Evolutionary conservation across 306 rosid genomes (phyloP), one percentile per base, ranked within the genome.

Genomic region (Ziziphus jujuba): DNA sequence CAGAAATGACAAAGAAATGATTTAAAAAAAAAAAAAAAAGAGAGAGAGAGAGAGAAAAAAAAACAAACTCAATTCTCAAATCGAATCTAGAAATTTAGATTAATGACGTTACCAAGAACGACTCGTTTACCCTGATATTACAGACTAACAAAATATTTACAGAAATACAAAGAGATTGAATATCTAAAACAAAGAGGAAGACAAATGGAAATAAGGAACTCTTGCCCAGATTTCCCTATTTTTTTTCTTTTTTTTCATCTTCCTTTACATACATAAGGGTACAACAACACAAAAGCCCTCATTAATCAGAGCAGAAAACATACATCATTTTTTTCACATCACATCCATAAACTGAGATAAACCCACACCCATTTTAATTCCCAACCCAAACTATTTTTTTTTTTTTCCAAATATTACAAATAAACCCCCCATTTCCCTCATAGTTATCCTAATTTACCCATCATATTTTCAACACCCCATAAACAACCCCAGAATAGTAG

Each of bases 221-320:
- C 73, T 60, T 6, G 75, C 77, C 61, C 68, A 71, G 33, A 34
- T 59, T 63, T 71, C 17, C 38, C 77, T 79, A 77, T 59, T 28
- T 53, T 70, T 58, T 59, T 35, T 77, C 81, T 79, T 59, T 28
- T 53, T 70, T 58, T 59, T 35, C 15, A 62, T 28, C 58, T 56
- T 55, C 21, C 70, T 81, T 85, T 72, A 81, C 80, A 15, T 14
- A 79, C 84, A 77, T 54, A 58, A 77, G 74, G 80, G 70, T 65
- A 48, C 68, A 63, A 48, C 68, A 63, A 55, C 33, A 59, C 25
- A 40, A 49, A 5, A 22, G 31, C 47, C 20, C 59, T 44, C 16
- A 40, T 64, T 69, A 44, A 74, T 10, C 71, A 67, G 56, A 70
- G 83, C 80, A 75, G 65, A 75, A 61, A 31, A 49, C 19, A 54